phyloP scores from a whole-genome alignment of 441 rosid genomes.

The Adansonia rubrostipa region DNA sequence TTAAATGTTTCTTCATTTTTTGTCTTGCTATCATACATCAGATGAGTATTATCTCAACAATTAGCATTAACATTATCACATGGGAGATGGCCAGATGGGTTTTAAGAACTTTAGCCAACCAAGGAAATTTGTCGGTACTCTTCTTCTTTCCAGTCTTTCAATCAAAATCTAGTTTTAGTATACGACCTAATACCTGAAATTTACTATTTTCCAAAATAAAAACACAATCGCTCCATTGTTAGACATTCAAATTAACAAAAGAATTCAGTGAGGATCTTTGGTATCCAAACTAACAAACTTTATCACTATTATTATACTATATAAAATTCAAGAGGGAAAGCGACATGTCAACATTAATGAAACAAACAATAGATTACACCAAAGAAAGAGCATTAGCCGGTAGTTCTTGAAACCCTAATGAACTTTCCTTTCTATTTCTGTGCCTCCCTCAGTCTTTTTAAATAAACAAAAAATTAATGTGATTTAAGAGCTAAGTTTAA shows the following conservation, averaged over 20 bases:
- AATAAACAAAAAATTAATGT: neutral
- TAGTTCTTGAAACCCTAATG: conserved; percentile 5
- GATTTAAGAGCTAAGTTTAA: neutral
- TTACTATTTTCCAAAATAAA: neutral
- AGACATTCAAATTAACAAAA: conserved; percentile 5
- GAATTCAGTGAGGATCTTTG: neutral
- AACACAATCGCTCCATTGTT: neutral
- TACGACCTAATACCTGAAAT: neutral
- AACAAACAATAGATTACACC: neutral
- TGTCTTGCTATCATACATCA: neutral
- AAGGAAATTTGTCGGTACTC: neutral
- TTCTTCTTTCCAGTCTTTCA: neutral
- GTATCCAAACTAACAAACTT: neutral
- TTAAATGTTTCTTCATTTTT: neutral
- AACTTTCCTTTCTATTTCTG: neutral
- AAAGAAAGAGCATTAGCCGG: neutral
- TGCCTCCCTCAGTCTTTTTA: neutral
- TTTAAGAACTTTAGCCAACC: neutral
- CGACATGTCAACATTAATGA: neutral
- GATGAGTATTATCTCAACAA: neutral
- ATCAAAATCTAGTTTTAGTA: neutral
- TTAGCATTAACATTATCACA: neutral
- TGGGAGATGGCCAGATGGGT: neutral
- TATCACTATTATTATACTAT: neutral
- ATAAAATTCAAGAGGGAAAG: neutral